Base-by-base conservation (phyloP, 768 basidiomycete species). In the Chalciporus piperatus region DNA sequence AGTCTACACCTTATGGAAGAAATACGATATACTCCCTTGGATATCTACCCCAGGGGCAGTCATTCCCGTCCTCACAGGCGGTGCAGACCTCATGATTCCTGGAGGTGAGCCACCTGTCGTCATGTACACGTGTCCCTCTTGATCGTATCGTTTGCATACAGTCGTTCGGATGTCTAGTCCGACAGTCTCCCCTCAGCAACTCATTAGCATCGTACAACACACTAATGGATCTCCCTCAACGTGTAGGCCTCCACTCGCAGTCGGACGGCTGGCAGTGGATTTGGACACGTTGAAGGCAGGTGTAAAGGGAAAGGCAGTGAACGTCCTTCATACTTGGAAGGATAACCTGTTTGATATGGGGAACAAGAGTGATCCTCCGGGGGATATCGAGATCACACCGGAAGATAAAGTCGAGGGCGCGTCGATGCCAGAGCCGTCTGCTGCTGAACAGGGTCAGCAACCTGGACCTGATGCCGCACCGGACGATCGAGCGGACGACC, bases 11-110 rank as follows among this genome's bases (percentile, higher is more conserved):
- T 68, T 93, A 20, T 89, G 89, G 87, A 90, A 87, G 64, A 79
- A 79, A 38, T 78, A 79, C 10, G 75, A 80, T 35, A 70, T 94
- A 1, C 73, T 93, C 9, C 87, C 89, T 0, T 77, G 77, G 52
- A 57, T 93, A n/a, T 80, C 83, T 3, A 91, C 90, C 0, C 87
- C 89, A 3, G 65, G 79, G 2, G 70, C 80, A 11, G 90, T 91
- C 25, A 80, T 92, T 33, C 85, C 85, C 1, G 74, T 84, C 22
- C 76, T 94, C 12, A 71, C 82, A 3, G 81, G 81, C 10, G 91
- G 92, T n/a, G 89, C 91, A 0, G 90, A 94, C 71, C 77, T 93
- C 8, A 92, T 94, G 89, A 83, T 88, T 30, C 89, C 91, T 4
- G 91, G 90, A 68, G 87, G 88, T 87, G 62, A 62, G 83, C n/a